These are phyloP conservation scores for Coriolopsis trogii DNA, from an alignment of 1,284 basidiomycete species.

Conservation along the genomic window DNA sequence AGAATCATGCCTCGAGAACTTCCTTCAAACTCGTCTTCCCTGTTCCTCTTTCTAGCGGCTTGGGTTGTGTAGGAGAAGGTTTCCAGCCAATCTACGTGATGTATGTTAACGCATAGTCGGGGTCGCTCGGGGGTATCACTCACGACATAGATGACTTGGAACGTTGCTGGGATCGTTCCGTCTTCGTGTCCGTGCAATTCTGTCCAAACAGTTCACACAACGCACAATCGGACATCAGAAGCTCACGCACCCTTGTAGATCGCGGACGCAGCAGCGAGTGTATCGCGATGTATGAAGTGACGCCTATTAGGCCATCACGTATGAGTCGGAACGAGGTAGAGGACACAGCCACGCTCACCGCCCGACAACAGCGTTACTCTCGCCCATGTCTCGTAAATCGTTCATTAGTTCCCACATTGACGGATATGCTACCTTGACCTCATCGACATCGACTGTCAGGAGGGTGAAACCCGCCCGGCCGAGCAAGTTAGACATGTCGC, in stretches of 20 bases:
- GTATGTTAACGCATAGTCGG: neutral
- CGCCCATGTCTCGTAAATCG: conserved; percentile 95
- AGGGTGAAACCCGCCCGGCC: conserved; percentile 93
- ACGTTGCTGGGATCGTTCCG: conserved; percentile 90
- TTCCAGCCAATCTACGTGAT: conserved; percentile 96
- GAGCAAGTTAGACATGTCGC: conserved; percentile 90
- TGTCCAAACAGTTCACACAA: conserved; percentile 34
- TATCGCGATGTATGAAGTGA: conserved; percentile 80
- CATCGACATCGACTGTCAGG: conserved; percentile 95
- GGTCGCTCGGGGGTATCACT: conserved; percentile 25
- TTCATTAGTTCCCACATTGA: conserved; percentile 96
- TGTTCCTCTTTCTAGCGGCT: conserved; percentile 85
- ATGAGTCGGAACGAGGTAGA: neutral
- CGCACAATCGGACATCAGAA: neutral
- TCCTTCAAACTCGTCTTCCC: conserved; percentile 85
- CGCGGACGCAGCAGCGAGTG: conserved; percentile 86
- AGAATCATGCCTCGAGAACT: conserved; percentile 52
- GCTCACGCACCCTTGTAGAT: conserved; percentile 82
- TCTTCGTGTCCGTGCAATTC: conserved; percentile 86
- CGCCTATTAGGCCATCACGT: conserved; percentile 45
- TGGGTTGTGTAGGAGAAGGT: conserved; percentile 82
- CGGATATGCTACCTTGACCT: conserved; percentile 90
- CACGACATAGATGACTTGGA: conserved; percentile 94
- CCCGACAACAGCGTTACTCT: conserved; percentile 89
- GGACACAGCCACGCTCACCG: conserved; percentile 46